These are phyloP conservation scores for Trypanosoma caninum DNA, from an alignment of 208 protist genomes.

Conservation along the genomic window DNA sequence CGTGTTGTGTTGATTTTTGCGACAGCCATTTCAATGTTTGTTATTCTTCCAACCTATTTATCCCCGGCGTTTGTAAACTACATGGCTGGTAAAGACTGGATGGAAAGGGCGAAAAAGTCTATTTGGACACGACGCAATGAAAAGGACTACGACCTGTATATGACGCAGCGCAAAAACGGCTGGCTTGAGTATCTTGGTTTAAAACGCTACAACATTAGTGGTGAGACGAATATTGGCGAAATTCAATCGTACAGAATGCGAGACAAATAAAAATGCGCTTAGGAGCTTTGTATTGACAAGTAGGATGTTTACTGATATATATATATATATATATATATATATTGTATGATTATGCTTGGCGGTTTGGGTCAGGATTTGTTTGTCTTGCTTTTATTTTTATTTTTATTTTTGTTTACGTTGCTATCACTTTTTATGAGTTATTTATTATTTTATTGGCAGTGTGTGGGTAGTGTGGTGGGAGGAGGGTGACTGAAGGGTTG, in stretches of 20 bases:
- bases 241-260: conserved; percentile 67
- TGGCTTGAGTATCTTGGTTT: conserved; percentile 81
- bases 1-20: conserved; percentile 54
- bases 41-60: conserved; percentile 55
- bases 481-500: too few relatives aligned
- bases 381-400: too few relatives aligned
- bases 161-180: conserved; percentile 87
- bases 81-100: conserved; percentile 67
- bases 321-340: not conserved
- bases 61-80: conserved; percentile 76
- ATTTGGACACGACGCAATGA: conserved; percentile 85
- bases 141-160: conserved; percentile 80
- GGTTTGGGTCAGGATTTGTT: too few relatives aligned
- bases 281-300: too few relatives aligned
- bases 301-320: too few relatives aligned
- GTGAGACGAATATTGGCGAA: conserved; percentile 69
- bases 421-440: too few relatives aligned
- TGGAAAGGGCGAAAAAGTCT: conserved; percentile 61
- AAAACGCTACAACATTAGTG: conserved; percentile 86
- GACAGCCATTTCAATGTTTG: conserved; percentile 34
- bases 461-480: too few relatives aligned
- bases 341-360: too few relatives aligned
- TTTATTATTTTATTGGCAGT: too few relatives aligned
- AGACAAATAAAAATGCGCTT: conserved; percentile 10
- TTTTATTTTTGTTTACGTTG: too few relatives aligned